These are phyloP conservation scores for Pleurotus eryngii DNA, from an alignment of 768 basidiomycete species.

Conservation along the genomic window DNA sequence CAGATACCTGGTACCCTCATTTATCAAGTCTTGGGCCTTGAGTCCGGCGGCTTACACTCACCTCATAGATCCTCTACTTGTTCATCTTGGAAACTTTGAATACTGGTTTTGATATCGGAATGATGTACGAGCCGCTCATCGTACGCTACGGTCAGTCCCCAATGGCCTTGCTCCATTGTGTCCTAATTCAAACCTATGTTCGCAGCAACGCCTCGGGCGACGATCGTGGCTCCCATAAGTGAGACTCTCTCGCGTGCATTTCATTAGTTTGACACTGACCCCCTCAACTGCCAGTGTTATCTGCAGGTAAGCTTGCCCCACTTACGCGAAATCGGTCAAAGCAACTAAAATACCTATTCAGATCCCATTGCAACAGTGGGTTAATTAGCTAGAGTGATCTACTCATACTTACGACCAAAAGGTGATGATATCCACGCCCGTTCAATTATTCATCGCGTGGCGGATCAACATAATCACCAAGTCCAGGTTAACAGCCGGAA, in stretches of 20 bases:
- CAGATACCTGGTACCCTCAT: neutral
- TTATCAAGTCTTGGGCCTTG: neutral
- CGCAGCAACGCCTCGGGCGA: neutral
- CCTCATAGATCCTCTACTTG: conserved; percentile 13
- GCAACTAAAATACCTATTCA: neutral
- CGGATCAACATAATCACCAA: conserved; percentile 7
- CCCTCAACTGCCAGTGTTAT: neutral
- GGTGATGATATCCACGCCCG: conserved; percentile 8
- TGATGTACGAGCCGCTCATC: conserved; percentile 18
- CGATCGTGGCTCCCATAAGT: neutral
- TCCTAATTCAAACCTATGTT: too few species aligned
- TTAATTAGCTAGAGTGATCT: neutral
- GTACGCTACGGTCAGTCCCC: conserved; percentile 12
- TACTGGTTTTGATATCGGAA: conserved; percentile 12
- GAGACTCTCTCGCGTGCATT: neutral
- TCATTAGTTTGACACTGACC: neutral
- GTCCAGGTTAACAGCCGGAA: neutral
- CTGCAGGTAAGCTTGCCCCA: neutral
- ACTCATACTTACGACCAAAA: neutral
- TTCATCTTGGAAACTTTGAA: conserved; percentile 17
- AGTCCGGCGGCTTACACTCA: neutral
- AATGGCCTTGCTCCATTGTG: too few species aligned
- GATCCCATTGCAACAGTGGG: conserved; percentile 1
- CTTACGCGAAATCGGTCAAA: neutral
- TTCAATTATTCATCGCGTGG: conserved; percentile 7